Base-by-base conservation (phyloP, 208 protist genomes). In the Crithidia mellificae region DNA sequence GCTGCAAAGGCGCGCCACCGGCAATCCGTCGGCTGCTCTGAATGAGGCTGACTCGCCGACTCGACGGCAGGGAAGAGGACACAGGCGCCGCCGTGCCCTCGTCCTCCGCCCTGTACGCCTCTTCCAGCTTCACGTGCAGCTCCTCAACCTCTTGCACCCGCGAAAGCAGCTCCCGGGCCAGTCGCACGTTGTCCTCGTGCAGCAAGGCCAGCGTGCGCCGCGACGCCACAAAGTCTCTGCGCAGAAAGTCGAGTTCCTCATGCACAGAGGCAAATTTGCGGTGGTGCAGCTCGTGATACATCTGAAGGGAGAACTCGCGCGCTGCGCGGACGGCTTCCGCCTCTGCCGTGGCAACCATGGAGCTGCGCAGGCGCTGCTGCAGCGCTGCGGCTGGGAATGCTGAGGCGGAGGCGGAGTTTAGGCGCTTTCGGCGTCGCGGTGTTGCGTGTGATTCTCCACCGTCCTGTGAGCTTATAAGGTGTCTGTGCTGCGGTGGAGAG, bases 211-310 rank as follows among this genome's bases (percentile, higher is more conserved):
- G 63, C 27, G 80, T 90, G 32, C 83, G 77, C 6, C 85, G 84
- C 19, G 77, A 81, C 19, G 80, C 50, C 7, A 87, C 71, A 64
- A 85, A 83, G 63, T 84, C 77, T 19, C 68, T 63, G n/a, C 85
- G 86, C 24, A 95, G 53, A 59, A 88, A 85, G 24, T 79, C 68
- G 0, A 92, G 74, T 54, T 95, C 90, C 58, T 95, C 90, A 51
- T 82, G 66, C 19, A 66, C n/a, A 9, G 72, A 80, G 34, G 56
- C 64, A 68, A 95, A 95, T 27, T 77, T 63, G 32, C 79, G 80
- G 27, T 81, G 63, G 34, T 92, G 79, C 46, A 90, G 54, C 19
- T 64, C 66, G 20, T 68, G 72, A 72, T 93, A 91, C 34, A 68
- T 58, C 12, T 82, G 84, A 30, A 78, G 50, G 38, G 81, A 77